Conservation (phyloP, 2,329 filamentous ascomycete genomes). For the Aspergillus sp. region DNA sequence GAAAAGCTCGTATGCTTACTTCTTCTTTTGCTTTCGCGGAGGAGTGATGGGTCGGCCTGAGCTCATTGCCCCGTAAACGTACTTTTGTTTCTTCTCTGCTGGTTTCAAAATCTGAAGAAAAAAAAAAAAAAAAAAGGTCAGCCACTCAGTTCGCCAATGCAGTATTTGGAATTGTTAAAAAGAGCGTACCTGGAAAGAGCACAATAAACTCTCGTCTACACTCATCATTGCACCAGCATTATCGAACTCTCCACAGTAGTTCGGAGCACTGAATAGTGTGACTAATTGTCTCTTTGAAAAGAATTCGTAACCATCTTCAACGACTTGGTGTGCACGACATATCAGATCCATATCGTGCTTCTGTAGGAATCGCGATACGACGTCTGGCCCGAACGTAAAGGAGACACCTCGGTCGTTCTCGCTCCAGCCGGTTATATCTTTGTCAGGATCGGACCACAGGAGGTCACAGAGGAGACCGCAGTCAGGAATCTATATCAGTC, state of each 20-base stretch:
- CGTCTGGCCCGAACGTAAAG: constrained; percentile 96
- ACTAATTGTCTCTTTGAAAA: constrained; percentile 98
- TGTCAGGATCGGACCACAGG: constrained; percentile 97
- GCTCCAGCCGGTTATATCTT: constrained; percentile 98
- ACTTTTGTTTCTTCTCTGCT: constrained; percentile 99
- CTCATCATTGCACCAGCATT: constrained; percentile 99
- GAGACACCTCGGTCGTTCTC: constrained; percentile 98
- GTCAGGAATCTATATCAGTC: constrained; percentile 77
- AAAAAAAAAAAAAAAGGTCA: constrained; percentile 10
- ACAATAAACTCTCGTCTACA: constrained; percentile 95
- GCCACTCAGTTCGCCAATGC: constrained; percentile 1
- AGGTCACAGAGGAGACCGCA: constrained; percentile 97
- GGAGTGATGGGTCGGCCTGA: constrained; percentile 68
- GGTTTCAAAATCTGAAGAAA: constrained; percentile 87
- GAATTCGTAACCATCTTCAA: constrained; percentile 99
- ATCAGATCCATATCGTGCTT: constrained; percentile 99
- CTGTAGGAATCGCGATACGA: constrained; percentile 94
- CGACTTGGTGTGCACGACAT: constrained; percentile 96
- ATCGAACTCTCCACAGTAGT: constrained; percentile 99
- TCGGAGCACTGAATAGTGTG: constrained; percentile 95
- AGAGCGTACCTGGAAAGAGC: constrained; percentile 86
- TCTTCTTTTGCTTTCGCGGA: constrained; percentile 70
- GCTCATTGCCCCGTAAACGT: constrained; percentile 75
- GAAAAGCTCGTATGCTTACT: constrained; percentile 70
- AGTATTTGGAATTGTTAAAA: not conserved